Evolutionary conservation across 768 basidiomycete species (phyloP).

Genomic region (Pleurotus sapidus): DNA sequence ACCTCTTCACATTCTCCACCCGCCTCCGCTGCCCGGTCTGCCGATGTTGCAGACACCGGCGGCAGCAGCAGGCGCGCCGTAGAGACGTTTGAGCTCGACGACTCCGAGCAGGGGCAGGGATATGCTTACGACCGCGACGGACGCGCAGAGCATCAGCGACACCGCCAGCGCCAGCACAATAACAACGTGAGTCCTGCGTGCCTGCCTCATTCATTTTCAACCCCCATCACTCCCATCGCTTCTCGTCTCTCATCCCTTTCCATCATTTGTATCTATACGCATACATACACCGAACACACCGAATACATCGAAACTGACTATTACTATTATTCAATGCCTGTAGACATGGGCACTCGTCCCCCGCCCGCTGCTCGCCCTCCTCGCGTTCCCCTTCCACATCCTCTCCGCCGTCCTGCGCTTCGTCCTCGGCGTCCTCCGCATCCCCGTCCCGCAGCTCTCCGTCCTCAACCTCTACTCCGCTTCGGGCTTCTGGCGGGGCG

Average conservation of each 20-base stretch:
- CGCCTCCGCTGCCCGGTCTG: too few relatives aligned
- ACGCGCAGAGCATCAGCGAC: slow-evolving; percentile 3
- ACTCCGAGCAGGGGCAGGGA: slow-evolving; percentile 34
- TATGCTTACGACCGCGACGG: slow-evolving; percentile 10
- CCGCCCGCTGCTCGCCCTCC: slow-evolving; percentile 43
- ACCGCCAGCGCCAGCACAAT: too few relatives aligned
- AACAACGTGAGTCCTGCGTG: too few relatives aligned
- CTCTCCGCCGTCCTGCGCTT: slow-evolving; percentile 63
- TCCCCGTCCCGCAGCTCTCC: slow-evolving; percentile 62
- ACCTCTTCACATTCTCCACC: too few relatives aligned
- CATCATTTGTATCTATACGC: too few relatives aligned
- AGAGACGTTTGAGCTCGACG: slow-evolving; percentile 50
- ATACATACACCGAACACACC: too few relatives aligned
- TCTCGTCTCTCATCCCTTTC: too few relatives aligned
- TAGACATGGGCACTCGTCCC: slow-evolving; percentile 19
- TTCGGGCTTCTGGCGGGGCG: too few relatives aligned
- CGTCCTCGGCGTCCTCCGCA: slow-evolving; percentile 62
- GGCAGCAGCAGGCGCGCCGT: slow-evolving; percentile 10
- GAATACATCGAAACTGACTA: neutral
- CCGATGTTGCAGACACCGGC: neutral
- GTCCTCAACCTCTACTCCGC: slow-evolving; percentile 42
- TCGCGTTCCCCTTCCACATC: slow-evolving; percentile 60
- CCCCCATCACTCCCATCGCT: slow-evolving; percentile 10
- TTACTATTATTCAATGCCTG: too few relatives aligned
- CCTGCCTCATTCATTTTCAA: slow-evolving; percentile 10